These are phyloP conservation scores for Nemania diffusa DNA, from an alignment of 2,329 filamentous ascomycete genomes.

Conservation along the genomic window DNA sequence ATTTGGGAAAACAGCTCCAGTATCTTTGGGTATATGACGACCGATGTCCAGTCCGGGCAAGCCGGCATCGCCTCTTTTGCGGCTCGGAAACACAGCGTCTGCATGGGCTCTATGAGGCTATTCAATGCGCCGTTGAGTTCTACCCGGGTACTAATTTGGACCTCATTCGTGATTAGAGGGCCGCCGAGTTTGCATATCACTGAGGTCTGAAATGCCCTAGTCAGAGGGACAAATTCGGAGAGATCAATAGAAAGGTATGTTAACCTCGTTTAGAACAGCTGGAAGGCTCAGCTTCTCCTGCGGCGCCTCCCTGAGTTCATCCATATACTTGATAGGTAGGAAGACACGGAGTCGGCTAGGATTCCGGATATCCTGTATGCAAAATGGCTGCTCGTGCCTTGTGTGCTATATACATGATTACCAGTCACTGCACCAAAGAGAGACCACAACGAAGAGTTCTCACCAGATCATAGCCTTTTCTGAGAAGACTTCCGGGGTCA, in stretches of 20 bases:
- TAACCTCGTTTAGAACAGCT: slow-evolving; percentile 27
- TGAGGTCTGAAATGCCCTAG: slow-evolving; percentile 20
- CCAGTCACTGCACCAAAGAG: background rate
- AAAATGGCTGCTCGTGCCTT: slow-evolving; percentile 29
- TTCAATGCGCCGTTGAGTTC: slow-evolving; percentile 33
- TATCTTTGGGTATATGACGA: slow-evolving; percentile 34
- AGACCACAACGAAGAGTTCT: slow-evolving; percentile 17
- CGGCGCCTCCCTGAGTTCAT: slow-evolving; percentile 30
- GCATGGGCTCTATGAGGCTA: slow-evolving; percentile 34
- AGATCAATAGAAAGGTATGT: background rate
- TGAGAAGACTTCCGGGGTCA: slow-evolving; percentile 27
- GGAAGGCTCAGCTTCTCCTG: slow-evolving; percentile 33
- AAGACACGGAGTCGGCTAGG: slow-evolving; percentile 25
- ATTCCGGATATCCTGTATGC: slow-evolving; percentile 32
- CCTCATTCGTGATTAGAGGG: slow-evolving; percentile 32
- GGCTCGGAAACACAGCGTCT: slow-evolving; percentile 30
- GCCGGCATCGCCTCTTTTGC: slow-evolving; percentile 29
- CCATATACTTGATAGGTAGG: slow-evolving; percentile 27
- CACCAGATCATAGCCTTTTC: slow-evolving; percentile 30
- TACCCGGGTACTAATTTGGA: slow-evolving; percentile 24
- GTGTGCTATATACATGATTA: slow-evolving; percentile 24
- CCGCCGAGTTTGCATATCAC: slow-evolving; percentile 32
- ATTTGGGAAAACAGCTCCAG: slow-evolving; percentile 33
- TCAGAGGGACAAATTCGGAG: background rate
- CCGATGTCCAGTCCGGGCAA: slow-evolving; percentile 31